A percentile compares a stretch with the other conserved stretches of the same genome.
Evolutionary conservation across 495 filamentous ascomycete species (phyloP).

Genomic region (Aspergillus mulundensis): DNA sequence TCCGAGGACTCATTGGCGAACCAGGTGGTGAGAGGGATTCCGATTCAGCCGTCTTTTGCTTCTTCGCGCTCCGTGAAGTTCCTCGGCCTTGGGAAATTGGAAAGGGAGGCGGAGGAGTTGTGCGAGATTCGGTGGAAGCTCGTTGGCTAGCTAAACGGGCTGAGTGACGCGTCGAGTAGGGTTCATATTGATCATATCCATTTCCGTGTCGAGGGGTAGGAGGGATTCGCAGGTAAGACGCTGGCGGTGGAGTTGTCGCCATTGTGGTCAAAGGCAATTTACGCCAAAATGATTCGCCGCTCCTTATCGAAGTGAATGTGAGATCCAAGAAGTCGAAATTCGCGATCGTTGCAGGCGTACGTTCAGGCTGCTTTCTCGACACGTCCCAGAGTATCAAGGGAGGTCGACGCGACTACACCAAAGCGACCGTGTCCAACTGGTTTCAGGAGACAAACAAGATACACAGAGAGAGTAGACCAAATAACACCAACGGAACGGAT

Average conservation of each 20-base stretch:
- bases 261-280: slow-evolving; percentile 29
- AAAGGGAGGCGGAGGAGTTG: slow-evolving; percentile 37
- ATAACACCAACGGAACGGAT: background rate
- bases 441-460: background rate
- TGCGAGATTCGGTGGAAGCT: slow-evolving; percentile 25
- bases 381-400: slow-evolving; percentile 16
- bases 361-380: background rate
- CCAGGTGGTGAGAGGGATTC: slow-evolving; percentile 31
- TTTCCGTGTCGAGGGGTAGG: slow-evolving; percentile 68
- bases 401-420: slow-evolving; percentile 15
- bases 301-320: background rate
- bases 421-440: slow-evolving; percentile 12
- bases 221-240: slow-evolving; percentile 58
- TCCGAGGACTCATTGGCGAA: slow-evolving; percentile 49
- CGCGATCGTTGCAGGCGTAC: background rate
- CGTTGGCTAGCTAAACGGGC: slow-evolving; percentile 46
- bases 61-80: slow-evolving; percentile 19
- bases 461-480: slow-evolving; percentile 8
- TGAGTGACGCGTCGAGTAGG: slow-evolving; percentile 53
- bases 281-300: background rate
- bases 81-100: slow-evolving; percentile 17
- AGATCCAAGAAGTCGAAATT: background rate
- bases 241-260: slow-evolving; percentile 65
- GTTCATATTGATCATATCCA: slow-evolving; percentile 65
- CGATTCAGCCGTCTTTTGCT: slow-evolving; percentile 16